Percentiles rank a stretch among this genome's conserved stretches.
Evolutionary conservation across 2,329 filamentous ascomycete genomes (phyloP).

Genomic region (Hortaea werneckii): DNA sequence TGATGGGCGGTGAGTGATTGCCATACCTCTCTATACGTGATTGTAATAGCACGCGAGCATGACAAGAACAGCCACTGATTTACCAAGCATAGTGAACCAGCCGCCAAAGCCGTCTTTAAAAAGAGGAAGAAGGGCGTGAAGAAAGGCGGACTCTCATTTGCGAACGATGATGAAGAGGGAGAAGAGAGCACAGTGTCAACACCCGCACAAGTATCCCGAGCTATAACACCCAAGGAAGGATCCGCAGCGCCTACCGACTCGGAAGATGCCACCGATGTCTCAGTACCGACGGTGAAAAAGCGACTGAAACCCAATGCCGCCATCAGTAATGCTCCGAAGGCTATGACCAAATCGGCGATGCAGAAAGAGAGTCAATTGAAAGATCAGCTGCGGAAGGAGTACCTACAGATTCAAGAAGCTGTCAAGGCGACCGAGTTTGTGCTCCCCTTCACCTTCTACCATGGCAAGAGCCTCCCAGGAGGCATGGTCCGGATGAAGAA

Average conservation of each 20-base stretch:
- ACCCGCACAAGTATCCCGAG: background rate
- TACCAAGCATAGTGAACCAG: slow-evolving; percentile 47
- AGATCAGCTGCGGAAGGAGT: slow-evolving; percentile 67
- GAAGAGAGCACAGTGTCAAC: slow-evolving; percentile 29
- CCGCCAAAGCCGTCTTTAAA: slow-evolving; percentile 41
- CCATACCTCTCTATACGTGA: too few relatives aligned
- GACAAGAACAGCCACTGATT: slow-evolving; percentile 36
- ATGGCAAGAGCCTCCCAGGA: slow-evolving; percentile 80
- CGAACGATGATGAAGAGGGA: slow-evolving; percentile 56
- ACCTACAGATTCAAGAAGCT: slow-evolving; percentile 68
- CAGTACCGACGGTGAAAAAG: slow-evolving; percentile 28
- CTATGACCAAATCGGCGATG: slow-evolving; percentile 64
- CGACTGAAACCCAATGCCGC: slow-evolving; percentile 53
- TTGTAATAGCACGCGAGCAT: background rate
- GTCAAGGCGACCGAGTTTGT: slow-evolving; percentile 83
- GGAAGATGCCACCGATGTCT: slow-evolving; percentile 1
- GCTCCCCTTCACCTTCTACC: slow-evolving; percentile 94
- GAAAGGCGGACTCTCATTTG: slow-evolving; percentile 59
- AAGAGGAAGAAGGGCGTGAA: slow-evolving; percentile 45
- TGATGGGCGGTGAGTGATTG: slow-evolving; percentile 50
- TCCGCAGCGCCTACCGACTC: slow-evolving; percentile 10
- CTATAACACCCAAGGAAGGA: slow-evolving; percentile 3
- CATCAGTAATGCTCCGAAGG: slow-evolving; percentile 58
- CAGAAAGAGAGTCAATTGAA: slow-evolving; percentile 69
- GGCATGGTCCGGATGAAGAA: slow-evolving; percentile 82